phyloP scores from a whole-genome alignment of 495 filamentous ascomycete species.

The Haplographium delicatum region DNA sequence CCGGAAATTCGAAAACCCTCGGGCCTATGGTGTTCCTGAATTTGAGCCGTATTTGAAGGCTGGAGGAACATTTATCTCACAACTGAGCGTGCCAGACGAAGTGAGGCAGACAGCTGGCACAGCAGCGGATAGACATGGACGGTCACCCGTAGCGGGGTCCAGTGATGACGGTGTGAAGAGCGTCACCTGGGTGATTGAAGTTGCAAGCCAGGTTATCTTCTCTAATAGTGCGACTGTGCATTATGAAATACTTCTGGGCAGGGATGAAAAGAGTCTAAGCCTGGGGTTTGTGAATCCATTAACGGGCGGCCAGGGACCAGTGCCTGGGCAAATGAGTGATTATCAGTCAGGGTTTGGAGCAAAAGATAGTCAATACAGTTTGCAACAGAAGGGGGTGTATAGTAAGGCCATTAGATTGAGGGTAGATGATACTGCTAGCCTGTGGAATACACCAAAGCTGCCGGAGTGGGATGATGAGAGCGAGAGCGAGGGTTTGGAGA shows the following conservation, averaged over 20 bases:
- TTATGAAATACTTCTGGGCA: slow-evolving; percentile 79
- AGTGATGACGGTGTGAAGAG: slow-evolving; percentile 40
- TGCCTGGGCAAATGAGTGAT: slow-evolving; percentile 67
- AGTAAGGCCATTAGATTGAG: slow-evolving; percentile 68
- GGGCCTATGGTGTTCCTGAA: slow-evolving; percentile 64
- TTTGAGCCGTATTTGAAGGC: slow-evolving; percentile 97
- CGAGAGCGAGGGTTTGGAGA: slow-evolving; percentile 21
- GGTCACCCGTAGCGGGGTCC: slow-evolving; percentile 17
- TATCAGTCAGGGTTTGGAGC: slow-evolving; percentile 50
- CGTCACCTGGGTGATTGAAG: slow-evolving; percentile 85
- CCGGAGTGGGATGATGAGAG: slow-evolving; percentile 55
- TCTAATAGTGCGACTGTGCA: slow-evolving; percentile 82
- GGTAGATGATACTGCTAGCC: slow-evolving; percentile 78
- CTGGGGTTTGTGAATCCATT: slow-evolving; percentile 50
- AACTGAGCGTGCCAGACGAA: slow-evolving; percentile 67
- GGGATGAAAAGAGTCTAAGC: slow-evolving; percentile 77
- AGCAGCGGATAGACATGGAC: slow-evolving; percentile 21
- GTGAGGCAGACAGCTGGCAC: slow-evolving; percentile 51
- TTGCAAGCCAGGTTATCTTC: slow-evolving; percentile 88
- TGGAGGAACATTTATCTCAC: slow-evolving; percentile 75
- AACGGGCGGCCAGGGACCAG: slow-evolving; percentile 33
- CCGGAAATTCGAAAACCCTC: slow-evolving; percentile 56
- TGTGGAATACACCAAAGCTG: slow-evolving; percentile 88
- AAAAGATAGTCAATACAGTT: slow-evolving; percentile 42
- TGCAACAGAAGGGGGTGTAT: slow-evolving; percentile 67